Evolutionary conservation across 1,284 basidiomycete species (phyloP).

Genomic region (Lignosus rhinocerotis): DNA sequence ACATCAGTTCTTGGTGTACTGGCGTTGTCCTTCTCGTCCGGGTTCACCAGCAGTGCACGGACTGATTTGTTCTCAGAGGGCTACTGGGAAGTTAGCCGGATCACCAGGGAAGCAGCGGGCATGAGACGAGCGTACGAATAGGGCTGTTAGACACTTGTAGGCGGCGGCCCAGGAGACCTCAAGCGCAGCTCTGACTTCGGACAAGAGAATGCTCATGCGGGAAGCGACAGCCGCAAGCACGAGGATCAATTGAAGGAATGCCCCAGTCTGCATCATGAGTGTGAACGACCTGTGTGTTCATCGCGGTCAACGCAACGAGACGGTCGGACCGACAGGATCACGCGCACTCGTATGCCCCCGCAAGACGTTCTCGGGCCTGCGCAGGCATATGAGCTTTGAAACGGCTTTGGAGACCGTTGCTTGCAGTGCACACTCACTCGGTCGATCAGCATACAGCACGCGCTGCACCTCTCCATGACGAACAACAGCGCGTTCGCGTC

Average conservation of each 20-base stretch:
- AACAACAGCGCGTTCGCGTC: slow-evolving; percentile 35
- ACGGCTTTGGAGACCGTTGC: not conserved
- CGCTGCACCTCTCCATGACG: slow-evolving; percentile 38
- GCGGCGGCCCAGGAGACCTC: slow-evolving; percentile 32
- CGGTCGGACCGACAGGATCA: not conserved
- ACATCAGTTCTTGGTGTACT: not conserved
- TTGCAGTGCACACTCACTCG: slow-evolving; percentile 41
- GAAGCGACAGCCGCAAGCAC: slow-evolving; percentile 61
- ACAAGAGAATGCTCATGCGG: slow-evolving; percentile 50
- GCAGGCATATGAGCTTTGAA: not conserved
- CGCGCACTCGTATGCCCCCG: slow-evolving; percentile 50
- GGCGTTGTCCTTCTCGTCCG: not conserved
- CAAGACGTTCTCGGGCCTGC: slow-evolving; percentile 53
- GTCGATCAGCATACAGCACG: slow-evolving; percentile 40
- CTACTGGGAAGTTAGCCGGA: not conserved
- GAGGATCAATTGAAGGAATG: slow-evolving; percentile 67
- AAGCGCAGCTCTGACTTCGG: slow-evolving; percentile 44
- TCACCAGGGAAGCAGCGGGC: not conserved
- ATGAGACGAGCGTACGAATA: slow-evolving; percentile 27
- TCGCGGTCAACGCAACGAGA: slow-evolving; percentile 7
- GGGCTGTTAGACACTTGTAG: slow-evolving; percentile 28
- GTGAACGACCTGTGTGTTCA: slow-evolving; percentile 54
- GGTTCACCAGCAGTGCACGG: not conserved
- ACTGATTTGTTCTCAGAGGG: slow-evolving; percentile 9
- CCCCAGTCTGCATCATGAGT: slow-evolving; percentile 66